These are phyloP conservation scores for Solanum ahanhuiri DNA, from an alignment of 257 asterid genomes.

Conservation along the genomic window DNA sequence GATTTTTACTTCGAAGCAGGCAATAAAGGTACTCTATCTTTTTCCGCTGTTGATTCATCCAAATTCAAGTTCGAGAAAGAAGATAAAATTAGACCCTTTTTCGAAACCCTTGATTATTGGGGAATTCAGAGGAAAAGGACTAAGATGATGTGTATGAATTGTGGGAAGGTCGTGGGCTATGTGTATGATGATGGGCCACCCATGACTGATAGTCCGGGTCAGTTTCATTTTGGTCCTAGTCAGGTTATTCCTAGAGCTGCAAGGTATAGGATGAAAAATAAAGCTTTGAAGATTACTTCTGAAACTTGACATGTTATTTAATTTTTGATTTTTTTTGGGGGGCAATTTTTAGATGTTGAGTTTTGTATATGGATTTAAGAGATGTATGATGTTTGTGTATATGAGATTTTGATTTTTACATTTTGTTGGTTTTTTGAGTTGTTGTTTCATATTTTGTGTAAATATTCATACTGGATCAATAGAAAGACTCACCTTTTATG, in stretches of 20 bases:
- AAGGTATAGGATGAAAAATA: constrained; percentile 70
- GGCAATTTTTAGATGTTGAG: not conserved
- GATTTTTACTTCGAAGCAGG: constrained; percentile 94
- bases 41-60: constrained; percentile 58
- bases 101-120: constrained; percentile 85
- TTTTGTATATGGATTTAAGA: not conserved
- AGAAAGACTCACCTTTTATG: not conserved
- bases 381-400: not conserved
- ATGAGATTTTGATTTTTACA: not conserved
- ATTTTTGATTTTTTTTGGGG: not conserved
- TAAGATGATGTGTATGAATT: constrained; percentile 63
- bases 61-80: constrained; percentile 69
- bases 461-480: not conserved
- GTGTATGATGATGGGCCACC: constrained; percentile 90
- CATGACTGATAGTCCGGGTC: constrained; percentile 57
- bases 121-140: constrained; percentile 80
- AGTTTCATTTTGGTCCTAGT: constrained; percentile 83
- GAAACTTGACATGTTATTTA: constrained; percentile 26
- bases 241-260: constrained; percentile 84
- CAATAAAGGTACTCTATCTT: constrained; percentile 69
- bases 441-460: not conserved
- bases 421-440: not conserved
- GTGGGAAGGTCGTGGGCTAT: constrained; percentile 60
- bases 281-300: constrained; percentile 41
- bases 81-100: constrained; percentile 63